phyloP scores from a whole-genome alignment of 2,329 filamentous ascomycete genomes.

The Elsinoe australis region DNA sequence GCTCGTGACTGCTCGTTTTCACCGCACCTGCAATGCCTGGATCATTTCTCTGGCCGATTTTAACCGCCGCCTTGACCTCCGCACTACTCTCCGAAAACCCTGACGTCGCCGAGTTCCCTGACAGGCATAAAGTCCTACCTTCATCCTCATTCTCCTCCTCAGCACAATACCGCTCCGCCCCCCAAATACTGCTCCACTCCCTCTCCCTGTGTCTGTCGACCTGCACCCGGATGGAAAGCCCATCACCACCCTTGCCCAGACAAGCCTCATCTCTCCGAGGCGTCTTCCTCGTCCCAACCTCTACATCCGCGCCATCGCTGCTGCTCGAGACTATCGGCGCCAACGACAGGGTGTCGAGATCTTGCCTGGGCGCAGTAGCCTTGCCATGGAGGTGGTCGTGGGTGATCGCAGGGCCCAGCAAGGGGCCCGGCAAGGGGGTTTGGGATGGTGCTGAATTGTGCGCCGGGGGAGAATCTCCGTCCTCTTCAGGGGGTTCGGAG shows the following conservation, averaged over 20 bases:
- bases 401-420: too few species aligned
- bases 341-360: constrained; percentile 2
- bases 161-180: not conserved
- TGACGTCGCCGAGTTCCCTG: too few species aligned
- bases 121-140: too few species aligned
- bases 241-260: too few species aligned
- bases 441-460: not conserved
- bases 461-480: not conserved
- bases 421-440: too few species aligned
- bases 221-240: not conserved
- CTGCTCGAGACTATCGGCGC: constrained; percentile 3
- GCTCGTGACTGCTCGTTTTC: not conserved
- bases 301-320: too few species aligned
- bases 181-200: constrained; percentile 7
- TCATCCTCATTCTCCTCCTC: not conserved
- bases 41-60: too few species aligned
- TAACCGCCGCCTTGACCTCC: too few species aligned
- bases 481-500: not conserved
- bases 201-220: constrained; percentile 3
- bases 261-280: not conserved
- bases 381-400: not conserved
- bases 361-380: not conserved
- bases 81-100: too few species aligned
- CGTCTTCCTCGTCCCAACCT: not conserved
- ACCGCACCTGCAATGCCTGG: not conserved